These are phyloP conservation scores for Anaeromyces robustus DNA, from an alignment of 192 early-diverging fungal species.

Conservation along the genomic window DNA sequence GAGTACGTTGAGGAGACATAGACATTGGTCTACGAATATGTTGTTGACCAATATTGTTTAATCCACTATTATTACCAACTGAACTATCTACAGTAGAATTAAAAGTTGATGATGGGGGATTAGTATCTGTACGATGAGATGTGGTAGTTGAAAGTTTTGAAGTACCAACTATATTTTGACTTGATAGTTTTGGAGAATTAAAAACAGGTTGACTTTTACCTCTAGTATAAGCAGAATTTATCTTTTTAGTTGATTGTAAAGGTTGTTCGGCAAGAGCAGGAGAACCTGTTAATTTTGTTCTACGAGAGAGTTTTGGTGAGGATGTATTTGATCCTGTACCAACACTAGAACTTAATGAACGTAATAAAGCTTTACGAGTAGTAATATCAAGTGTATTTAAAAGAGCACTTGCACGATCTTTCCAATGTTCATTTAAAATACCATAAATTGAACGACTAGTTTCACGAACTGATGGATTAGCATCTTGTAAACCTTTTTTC, in stretches of 20 bases:
- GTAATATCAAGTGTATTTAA: neutral
- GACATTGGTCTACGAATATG: no score
- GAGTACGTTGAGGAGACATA: no score
- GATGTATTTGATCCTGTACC: neutral
- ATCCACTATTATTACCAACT: no score
- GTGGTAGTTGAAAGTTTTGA: neutral
- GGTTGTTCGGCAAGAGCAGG: neutral
- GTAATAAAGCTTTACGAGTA: neutral
- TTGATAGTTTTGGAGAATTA: neutral
- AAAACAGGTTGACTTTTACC: neutral
- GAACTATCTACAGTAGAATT: no score
- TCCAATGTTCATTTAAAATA: neutral
- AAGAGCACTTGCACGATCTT: neutral
- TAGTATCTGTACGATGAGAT: neutral
- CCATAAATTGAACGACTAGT: neutral
- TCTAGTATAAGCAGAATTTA: neutral
- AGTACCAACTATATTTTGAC: no score
- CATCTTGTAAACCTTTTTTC: neutral
- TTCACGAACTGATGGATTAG: neutral
- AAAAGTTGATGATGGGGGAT: neutral
- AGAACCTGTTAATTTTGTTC: neutral
- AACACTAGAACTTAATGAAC: neutral
- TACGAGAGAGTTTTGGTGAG: neutral
- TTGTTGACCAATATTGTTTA: no score
- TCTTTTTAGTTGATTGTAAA: neutral